Evolutionary conservation across 257 asterid genomes (phyloP), one percentile per base, ranked within the genome.

Genomic region (Rauvolfia tetraphylla): DNA sequence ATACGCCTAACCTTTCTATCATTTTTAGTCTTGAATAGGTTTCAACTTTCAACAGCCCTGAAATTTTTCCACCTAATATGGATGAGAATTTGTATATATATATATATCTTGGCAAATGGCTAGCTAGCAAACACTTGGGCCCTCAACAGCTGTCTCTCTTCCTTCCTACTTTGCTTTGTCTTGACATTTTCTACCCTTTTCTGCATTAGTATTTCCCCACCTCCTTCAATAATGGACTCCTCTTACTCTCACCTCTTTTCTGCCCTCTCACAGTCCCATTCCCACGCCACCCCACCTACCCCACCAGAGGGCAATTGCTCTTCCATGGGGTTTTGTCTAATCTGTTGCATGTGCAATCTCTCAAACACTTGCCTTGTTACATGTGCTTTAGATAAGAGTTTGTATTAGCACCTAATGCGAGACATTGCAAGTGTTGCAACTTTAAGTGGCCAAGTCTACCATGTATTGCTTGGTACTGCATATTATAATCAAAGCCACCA

Each of bases 71-170:
- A 27, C 13, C 36, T 25, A 20, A 59, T 59, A 2, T 27, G 8
- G 67, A 38, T 18, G 17, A 15, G 57, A 51, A 3, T 51, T 51
- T 15, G 57, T 51, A 46, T 7, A 17, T 51, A 0, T 51, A 46
- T 7, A 17, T 51, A 0, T 51, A 51, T 51, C 23, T 51, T 15
- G 57, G 57, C 22, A 51, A 53, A 53, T 53, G 59, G 41, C 18
- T 61, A 61, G 41, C 18, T 61, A 61, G 41, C 68, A 29, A 58
- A 58, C 68, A 73, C 17, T 59, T 0, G 77, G 70, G 20, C 77
- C 77, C 77, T 74, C 58, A 41, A 74, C 70, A 58, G 77, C 77
- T 74, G 77, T 73, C 77, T 58, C 66, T 74, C 59, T 61, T 36
- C 53, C 71, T 58, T 39, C 71, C 49, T 42, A 68, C 78, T 59